Conservation (phyloP, 2,329 filamentous ascomycete species). For the Cercospora sp. region DNA sequence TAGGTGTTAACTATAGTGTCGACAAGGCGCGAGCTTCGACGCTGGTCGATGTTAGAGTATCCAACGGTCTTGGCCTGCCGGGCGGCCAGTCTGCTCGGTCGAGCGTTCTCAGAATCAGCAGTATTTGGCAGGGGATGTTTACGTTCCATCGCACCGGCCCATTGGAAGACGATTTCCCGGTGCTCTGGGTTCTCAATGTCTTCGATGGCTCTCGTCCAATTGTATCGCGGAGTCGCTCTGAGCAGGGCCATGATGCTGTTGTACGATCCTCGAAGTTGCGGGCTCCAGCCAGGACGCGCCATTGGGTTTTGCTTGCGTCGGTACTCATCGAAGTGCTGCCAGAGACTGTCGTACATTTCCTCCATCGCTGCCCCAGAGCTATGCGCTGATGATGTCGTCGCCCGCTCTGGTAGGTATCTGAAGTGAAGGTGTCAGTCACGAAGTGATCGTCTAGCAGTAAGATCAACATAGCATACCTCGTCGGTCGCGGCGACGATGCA, state of each 20-base stretch:
- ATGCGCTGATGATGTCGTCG: slow-evolving; percentile 14
- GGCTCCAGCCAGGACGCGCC: slow-evolving; percentile 25
- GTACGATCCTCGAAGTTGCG: slow-evolving; percentile 22
- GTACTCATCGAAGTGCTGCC: slow-evolving; percentile 20
- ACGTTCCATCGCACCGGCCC: slow-evolving; percentile 23
- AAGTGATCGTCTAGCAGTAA: not conserved
- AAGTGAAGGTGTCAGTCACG: slow-evolving; percentile 4
- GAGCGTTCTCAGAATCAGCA: not conserved
- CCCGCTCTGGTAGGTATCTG: slow-evolving; percentile 21
- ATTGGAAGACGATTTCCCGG: slow-evolving; percentile 19
- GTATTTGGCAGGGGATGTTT: slow-evolving; percentile 12
- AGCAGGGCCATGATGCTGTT: slow-evolving; percentile 21
- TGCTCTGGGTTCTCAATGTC: slow-evolving; percentile 14
- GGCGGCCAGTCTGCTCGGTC: slow-evolving; percentile 5
- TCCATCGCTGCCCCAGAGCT: slow-evolving; percentile 17
- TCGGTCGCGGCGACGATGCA: slow-evolving; percentile 18
- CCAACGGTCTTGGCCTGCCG: slow-evolving; percentile 24
- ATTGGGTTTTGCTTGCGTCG: slow-evolving; percentile 22
- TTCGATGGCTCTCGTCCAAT: slow-evolving; percentile 16
- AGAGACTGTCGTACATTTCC: slow-evolving; percentile 18
- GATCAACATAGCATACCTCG: slow-evolving; percentile 17
- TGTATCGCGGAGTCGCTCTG: slow-evolving; percentile 20
- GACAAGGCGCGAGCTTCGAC: slow-evolving; percentile 26
- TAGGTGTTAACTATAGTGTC: slow-evolving; percentile 20
- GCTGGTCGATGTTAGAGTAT: slow-evolving; percentile 21